Conservation (phyloP, 2,329 filamentous ascomycete genomes). For the Fusarium oligoseptatum region DNA sequence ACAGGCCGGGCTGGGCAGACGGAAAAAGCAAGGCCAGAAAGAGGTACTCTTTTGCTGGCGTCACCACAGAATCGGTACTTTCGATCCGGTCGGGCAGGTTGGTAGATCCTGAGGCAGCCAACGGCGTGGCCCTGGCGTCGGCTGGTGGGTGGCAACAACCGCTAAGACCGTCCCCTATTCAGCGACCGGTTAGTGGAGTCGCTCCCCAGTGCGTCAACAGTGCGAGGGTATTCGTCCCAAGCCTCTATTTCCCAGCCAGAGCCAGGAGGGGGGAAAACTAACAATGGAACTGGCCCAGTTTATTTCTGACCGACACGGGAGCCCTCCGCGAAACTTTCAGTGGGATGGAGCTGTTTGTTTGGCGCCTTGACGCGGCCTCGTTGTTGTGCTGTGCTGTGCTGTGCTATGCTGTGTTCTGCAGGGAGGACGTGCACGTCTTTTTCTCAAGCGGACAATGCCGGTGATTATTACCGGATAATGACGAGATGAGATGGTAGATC, state of each 20-base stretch:
- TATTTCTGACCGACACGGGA: slow-evolving; percentile 39
- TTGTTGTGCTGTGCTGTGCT: slow-evolving; percentile 20
- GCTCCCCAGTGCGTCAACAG: slow-evolving; percentile 27
- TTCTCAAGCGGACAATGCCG: slow-evolving; percentile 24
- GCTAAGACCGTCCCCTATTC: slow-evolving; percentile 44
- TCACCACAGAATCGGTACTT: slow-evolving; percentile 32
- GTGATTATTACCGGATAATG: slow-evolving; percentile 36
- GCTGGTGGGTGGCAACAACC: slow-evolving; percentile 42
- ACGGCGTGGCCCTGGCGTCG: slow-evolving; percentile 36
- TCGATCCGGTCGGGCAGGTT: slow-evolving; percentile 26
- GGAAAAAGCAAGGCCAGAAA: slow-evolving; percentile 10
- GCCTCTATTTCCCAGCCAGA: slow-evolving; percentile 33
- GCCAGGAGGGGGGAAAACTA: slow-evolving; percentile 30
- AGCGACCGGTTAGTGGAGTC: slow-evolving; percentile 42
- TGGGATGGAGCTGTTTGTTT: slow-evolving; percentile 24
- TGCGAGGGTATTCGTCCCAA: slow-evolving; percentile 25
- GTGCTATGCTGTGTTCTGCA: slow-evolving; percentile 32
- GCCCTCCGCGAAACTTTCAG: slow-evolving; percentile 42
- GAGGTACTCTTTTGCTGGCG: slow-evolving; percentile 39
- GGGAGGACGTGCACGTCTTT: slow-evolving; percentile 14
- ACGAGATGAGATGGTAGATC: slow-evolving; percentile 40
- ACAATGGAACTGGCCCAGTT: slow-evolving; percentile 33
- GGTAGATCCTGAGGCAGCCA: slow-evolving; percentile 46
- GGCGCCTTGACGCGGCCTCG: slow-evolving; percentile 26
- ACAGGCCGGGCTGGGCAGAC: slow-evolving; percentile 19